Base-by-base conservation (phyloP, 2,329 filamentous ascomycete species). In the Didymosphaeria variabile region DNA sequence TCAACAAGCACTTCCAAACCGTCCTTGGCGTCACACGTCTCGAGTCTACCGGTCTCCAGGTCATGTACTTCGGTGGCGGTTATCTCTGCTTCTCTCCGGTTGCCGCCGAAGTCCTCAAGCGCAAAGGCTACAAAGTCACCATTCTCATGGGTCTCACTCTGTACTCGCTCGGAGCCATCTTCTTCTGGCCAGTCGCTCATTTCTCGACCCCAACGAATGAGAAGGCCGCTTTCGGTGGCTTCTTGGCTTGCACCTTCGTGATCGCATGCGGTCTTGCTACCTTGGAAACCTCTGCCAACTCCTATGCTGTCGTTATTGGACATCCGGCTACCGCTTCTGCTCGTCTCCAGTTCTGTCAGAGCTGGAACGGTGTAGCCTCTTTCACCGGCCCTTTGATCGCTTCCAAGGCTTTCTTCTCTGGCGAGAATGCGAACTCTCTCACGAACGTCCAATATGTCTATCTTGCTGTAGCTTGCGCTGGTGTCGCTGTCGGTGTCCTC, bases 51-150 rank as follows among this genome's bases (percentile, higher is more conserved):
- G 88, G 88, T 1, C 82, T 92, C 36, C 89, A 88, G 13, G 86
- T 85, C 59, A 83, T 87, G 8, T 92, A 92, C 71, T 92, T 90
- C 72, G 87, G 85, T 17, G 88, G 85, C 1, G 92, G 92, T 71
- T 83, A 91, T 60, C 81, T 90, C 42, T 90, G 89, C 0, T 88
- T 90, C 0, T 74, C 91, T 8, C 81, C 89, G 1, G 84, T 91
- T 3, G 90, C 90, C 1, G 79, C 80, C 3, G 76, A 80, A n/a
- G 78, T 86, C 1, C 72, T 88, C 26, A 84, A 84, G 60, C 79
- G 80, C 46, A 86, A 82, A 79, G 85, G 86, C 0, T 88, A 87
- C 79, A 87, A 86, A 62, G 77, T 82, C 7, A 85, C 84, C 12
- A 87, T 85, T 40, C 50, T 58, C 53, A 59, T 63, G 54, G 31